Evolutionary conservation across 352 stramenopile genomes (phyloP).

Genomic region (Peronosclerospora sorghi): DNA sequence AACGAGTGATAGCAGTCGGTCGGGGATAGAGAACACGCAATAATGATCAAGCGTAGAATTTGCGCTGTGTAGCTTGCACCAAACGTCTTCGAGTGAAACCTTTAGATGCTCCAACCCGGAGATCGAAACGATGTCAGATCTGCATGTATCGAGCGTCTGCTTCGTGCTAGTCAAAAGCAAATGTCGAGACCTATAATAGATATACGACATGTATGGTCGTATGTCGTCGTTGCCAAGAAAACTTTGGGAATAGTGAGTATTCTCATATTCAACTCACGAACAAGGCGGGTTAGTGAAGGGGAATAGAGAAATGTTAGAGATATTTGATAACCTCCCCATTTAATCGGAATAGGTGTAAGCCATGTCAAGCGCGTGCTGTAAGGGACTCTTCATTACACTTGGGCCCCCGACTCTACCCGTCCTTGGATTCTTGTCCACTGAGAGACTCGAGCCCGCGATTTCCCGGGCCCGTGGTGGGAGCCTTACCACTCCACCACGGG

Average conservation of each 20-base stretch:
- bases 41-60: constrained; percentile 14
- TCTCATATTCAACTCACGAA: constrained; percentile 20
- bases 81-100: constrained; percentile 25
- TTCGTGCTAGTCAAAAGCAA: constrained; percentile 27
- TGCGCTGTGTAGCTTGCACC: constrained; percentile 30
- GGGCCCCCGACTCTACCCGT: too few relatives aligned
- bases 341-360: too few relatives aligned
- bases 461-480: too few relatives aligned
- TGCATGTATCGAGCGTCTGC: constrained; percentile 35
- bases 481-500: too few relatives aligned
- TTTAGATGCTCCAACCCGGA: constrained; percentile 17
- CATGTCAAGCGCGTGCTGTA: too few relatives aligned
- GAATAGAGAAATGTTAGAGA: too few relatives aligned
- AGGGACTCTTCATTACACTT: too few relatives aligned
- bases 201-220: constrained; percentile 21
- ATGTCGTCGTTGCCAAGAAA: constrained; percentile 32
- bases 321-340: too few relatives aligned
- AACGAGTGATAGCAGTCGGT: constrained; percentile 5
- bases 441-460: too few relatives aligned
- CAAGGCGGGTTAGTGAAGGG: neutral
- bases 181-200: constrained; percentile 27
- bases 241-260: constrained; percentile 28
- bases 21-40: constrained; percentile 3
- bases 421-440: too few relatives aligned
- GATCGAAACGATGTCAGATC: constrained; percentile 30